Evolutionary conservation across 768 basidiomycete species (phyloP).

Genomic region (Lactifluus hygrophoroides): DNA sequence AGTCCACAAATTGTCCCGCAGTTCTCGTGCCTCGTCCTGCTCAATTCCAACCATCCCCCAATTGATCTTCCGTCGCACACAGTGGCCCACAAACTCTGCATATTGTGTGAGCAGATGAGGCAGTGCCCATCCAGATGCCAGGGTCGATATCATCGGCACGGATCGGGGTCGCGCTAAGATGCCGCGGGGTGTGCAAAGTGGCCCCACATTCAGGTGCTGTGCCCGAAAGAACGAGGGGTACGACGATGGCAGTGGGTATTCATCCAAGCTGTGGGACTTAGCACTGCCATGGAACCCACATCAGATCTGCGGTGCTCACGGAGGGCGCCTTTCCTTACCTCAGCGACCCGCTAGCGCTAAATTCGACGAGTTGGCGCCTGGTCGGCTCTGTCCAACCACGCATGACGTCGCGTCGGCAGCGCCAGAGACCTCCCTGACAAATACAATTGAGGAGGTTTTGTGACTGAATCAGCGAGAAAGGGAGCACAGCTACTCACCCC

Average conservation of each 20-base stretch:
- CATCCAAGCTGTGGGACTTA: conserved; percentile 29
- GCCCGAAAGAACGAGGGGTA: conserved; percentile 41
- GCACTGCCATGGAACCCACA: background rate
- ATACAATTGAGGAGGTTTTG: background rate
- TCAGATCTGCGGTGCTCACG: background rate
- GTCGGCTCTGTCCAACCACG: conserved; percentile 45
- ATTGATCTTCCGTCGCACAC: conserved; percentile 22
- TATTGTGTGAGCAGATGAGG: conserved; percentile 40
- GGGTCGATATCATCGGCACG: conserved; percentile 25
- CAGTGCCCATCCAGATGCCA: conserved; percentile 34
- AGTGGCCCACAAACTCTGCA: conserved; percentile 42
- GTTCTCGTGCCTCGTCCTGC: conserved; percentile 13
- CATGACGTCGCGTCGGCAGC: conserved; percentile 44
- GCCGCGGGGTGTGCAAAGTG: conserved; percentile 12
- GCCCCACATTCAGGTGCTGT: conserved; percentile 13
- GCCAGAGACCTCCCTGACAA: conserved; percentile 21
- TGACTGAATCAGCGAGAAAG: background rate
- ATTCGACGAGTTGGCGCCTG: conserved; percentile 32
- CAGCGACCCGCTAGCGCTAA: conserved; percentile 31
- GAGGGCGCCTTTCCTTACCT: conserved; percentile 28
- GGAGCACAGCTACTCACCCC: conserved; percentile 5
- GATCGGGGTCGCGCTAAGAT: conserved; percentile 1
- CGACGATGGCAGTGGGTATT: conserved; percentile 55
- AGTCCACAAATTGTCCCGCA: conserved; percentile 17
- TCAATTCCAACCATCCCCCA: conserved; percentile 15